Evolutionary conservation across 2,329 filamentous ascomycete species (phyloP), one percentile per base, ranked within the genome.

Genomic region (Canariomyces notabilis): DNA sequence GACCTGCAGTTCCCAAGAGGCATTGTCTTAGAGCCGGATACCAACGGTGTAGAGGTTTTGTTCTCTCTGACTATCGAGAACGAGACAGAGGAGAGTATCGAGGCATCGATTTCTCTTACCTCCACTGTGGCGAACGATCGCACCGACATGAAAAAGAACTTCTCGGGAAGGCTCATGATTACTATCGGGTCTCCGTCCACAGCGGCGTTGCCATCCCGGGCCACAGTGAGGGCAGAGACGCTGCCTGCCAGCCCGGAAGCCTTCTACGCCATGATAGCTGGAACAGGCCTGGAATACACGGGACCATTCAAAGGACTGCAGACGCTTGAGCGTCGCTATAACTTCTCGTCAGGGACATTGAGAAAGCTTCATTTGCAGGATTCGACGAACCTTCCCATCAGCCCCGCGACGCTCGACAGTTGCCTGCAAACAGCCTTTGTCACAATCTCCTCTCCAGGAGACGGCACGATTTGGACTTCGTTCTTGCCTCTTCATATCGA

Each of bases 341-440:
- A 65, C 32, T 67, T 67, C 37, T 61, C 67, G 2, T 59, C 62
- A 5, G 63, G 61, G 1, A 62, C 50, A 0, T 52, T 69, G n/a
- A 49, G 47, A 23, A 61, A 58, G 36, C 44, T 44, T 9, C 69
- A 72, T 33, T 16, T 52, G 0, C 57, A 63, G 4, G 69, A 72
- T 21, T 65, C 64, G 1, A 72, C 68, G 0, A 42, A 34, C 1
- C 47, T 72, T 9, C 37, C 49, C 3, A 51, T 68, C 20, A 70
- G 68, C 47, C 69, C 69, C 1, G 69, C 68, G 1, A 69, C 64
- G 0, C 55, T 72, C 7, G 69, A 72, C 38, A 61, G 58, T 16
- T 71, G 67, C 45, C 61, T 72, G 6, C 69, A 72, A 38, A 62
- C 67, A 0, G 66, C 67, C 0, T 72, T 71, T 43, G 58, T 67